Base-by-base conservation (phyloP, 2,329 filamentous ascomycete species). In the Fusarium concolor region DNA sequence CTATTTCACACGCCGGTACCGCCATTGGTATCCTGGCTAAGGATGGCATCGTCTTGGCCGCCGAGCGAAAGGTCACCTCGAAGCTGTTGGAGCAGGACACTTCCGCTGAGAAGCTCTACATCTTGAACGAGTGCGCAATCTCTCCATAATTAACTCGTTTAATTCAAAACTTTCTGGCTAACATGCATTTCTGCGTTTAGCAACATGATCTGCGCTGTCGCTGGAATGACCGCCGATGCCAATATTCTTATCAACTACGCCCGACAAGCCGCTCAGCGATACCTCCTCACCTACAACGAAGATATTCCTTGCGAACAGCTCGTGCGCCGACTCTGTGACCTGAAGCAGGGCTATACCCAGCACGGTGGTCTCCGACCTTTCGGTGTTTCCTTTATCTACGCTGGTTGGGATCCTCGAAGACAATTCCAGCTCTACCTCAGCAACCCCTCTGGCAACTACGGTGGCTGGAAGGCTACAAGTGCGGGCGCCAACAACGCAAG, bases 201-300 rank as follows among this genome's bases (percentile, higher is more conserved):
- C 85, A 99, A 99, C 86, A 99, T 99, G 96, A 98, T 99, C 82
- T 97, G 94, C 82, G 96, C 96, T 65, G 96, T 99, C 63, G 96
- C 96, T 75, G 96, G 96, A 78, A 98, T 99, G 95, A 99, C 94
- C 44, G 96, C 96, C 77, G 96, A 99, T 79, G 96, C 96, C 81
- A 99, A 99, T 86, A 99, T 99, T 81, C 93, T 99, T 80, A 99
- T 99, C 89, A 99, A 99, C 87, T 97, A 96, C 83, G 96, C 96
- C 79, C 94, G 96, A 75, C 93, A 97, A 88, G 92, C 93, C 76
- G 96, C 96, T 75, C 96, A 99, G 84, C 90, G 92, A 78, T 98
- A 99, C 84, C 95, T 99, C 79, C 89, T 97, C 72, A 99, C 95
- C 76, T 99, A 99, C 87, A 97, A 98, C 86, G 94, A 97, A 91